A percentile compares a stretch with the other conserved stretches of the same genome.
phyloP scores from a whole-genome alignment of 371 early-diverging fungal species.

The Rhizopus stolonifer region DNA sequence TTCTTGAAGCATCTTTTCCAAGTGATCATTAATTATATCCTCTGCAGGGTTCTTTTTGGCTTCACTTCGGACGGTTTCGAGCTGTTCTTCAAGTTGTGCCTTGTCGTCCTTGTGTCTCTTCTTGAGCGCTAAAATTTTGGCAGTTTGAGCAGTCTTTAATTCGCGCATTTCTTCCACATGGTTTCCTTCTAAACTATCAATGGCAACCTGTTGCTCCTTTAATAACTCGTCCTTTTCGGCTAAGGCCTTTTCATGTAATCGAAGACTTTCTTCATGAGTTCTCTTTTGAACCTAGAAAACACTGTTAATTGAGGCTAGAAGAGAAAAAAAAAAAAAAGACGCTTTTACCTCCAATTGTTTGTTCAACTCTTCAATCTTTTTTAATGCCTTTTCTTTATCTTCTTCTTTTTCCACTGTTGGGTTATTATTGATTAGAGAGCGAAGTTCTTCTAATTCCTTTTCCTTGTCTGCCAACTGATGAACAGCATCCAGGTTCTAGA shows the following conservation, averaged over 20 bases:
- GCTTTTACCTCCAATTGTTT: slow-evolving; percentile 41
- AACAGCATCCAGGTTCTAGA: slow-evolving; percentile 46
- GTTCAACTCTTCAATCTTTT: slow-evolving; percentile 34
- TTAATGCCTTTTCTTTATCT: slow-evolving; percentile 23
- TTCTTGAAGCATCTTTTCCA: slow-evolving; percentile 79
- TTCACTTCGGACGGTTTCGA: slow-evolving; percentile 32
- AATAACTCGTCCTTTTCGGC: slow-evolving; percentile 42
- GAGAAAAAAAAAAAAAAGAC: too few relatives aligned
- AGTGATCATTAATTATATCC: slow-evolving; percentile 67
- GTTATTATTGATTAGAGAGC: slow-evolving; percentile 21
- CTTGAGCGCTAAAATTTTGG: slow-evolving; percentile 28
- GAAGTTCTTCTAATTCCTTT: slow-evolving; percentile 39
- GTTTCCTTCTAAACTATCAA: slow-evolving; percentile 20
- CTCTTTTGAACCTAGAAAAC: slow-evolving; percentile 41
- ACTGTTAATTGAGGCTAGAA: too few relatives aligned
- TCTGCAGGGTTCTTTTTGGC: slow-evolving; percentile 19
- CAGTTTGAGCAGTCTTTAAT: slow-evolving; percentile 30
- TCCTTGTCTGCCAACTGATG: slow-evolving; percentile 38
- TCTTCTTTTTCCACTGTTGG: slow-evolving; percentile 22
- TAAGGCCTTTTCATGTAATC: slow-evolving; percentile 38
- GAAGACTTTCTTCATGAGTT: slow-evolving; percentile 40
- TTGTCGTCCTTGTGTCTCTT: slow-evolving; percentile 43
- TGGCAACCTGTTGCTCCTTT: slow-evolving; percentile 31
- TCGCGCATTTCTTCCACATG: slow-evolving; percentile 32
- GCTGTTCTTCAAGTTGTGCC: slow-evolving; percentile 24